Conservation (phyloP, 2,329 filamentous ascomycete genomes). For the Ophidiomyces ophidiicola region DNA sequence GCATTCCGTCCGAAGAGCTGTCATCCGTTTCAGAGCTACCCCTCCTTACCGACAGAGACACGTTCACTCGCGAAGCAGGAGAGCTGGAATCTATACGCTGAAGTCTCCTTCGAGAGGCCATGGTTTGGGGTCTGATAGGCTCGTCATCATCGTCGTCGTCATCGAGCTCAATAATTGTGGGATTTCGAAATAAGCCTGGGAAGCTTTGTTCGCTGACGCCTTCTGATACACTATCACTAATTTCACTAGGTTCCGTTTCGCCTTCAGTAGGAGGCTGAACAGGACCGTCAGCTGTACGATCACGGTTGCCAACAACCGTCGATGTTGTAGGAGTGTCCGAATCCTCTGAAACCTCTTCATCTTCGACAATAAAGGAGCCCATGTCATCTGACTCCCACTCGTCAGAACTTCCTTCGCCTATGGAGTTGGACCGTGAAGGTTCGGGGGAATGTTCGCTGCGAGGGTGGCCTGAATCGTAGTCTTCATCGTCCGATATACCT, state of each 20-base stretch:
- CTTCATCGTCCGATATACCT: neutral
- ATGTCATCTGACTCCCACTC: slow-evolving; percentile 16
- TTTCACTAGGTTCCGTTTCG: slow-evolving; percentile 23
- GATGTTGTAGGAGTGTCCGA: slow-evolving; percentile 5
- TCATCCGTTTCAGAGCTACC: neutral
- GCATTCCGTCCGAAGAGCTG: slow-evolving; percentile 8
- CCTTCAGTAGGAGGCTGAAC: slow-evolving; percentile 8
- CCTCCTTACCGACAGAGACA: neutral
- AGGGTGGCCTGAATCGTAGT: neutral
- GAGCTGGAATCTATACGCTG: neutral
- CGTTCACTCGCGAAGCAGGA: neutral
- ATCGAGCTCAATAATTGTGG: slow-evolving; percentile 1
- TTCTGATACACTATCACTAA: slow-evolving; percentile 15
- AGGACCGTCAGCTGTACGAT: slow-evolving; percentile 1
- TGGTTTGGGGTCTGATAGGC: slow-evolving; percentile 8
- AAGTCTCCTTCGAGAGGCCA: slow-evolving; percentile 5
- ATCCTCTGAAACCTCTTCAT: slow-evolving; percentile 11
- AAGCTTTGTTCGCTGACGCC: neutral
- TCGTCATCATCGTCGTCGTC: slow-evolving; percentile 12
- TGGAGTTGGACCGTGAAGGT: slow-evolving; percentile 3
- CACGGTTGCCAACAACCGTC: slow-evolving; percentile 18
- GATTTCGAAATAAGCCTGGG: neutral
- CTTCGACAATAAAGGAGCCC: slow-evolving; percentile 17
- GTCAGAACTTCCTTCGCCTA: slow-evolving; percentile 17
- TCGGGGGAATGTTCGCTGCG: neutral